phyloP scores from a whole-genome alignment of 1,284 basidiomycete genomes.

The Phylloporus sp. region DNA sequence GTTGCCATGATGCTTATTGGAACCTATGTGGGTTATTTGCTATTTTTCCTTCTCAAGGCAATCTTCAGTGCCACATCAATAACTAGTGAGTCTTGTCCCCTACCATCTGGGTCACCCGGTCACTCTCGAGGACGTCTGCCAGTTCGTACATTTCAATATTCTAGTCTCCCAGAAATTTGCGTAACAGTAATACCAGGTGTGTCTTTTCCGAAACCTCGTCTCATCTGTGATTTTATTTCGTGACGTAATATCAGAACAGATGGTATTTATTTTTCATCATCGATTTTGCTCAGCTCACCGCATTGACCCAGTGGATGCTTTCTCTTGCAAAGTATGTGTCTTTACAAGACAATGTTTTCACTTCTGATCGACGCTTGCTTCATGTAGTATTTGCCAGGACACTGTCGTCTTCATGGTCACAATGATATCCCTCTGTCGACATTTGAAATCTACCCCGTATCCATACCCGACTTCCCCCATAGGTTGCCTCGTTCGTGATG shows the following conservation, averaged over 20 bases:
- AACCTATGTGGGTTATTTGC: slow-evolving; percentile 13
- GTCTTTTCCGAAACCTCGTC: background rate
- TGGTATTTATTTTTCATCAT: background rate
- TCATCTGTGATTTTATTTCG: background rate
- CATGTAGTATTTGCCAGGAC: slow-evolving; percentile 5
- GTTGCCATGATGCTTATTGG: slow-evolving; percentile 6
- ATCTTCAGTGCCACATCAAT: background rate
- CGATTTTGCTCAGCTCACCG: no score
- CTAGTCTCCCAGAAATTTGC: slow-evolving; percentile 1
- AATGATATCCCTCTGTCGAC: slow-evolving; percentile 7
- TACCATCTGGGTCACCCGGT: background rate
- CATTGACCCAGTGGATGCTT: background rate
- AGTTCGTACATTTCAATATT: background rate
- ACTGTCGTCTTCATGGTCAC: background rate
- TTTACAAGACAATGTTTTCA: background rate
- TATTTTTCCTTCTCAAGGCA: background rate
- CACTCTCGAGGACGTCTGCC: no score
- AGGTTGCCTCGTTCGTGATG: slow-evolving; percentile 6
- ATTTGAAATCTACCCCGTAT: slow-evolving; percentile 3
- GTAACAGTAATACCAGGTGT: background rate
- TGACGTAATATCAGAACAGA: background rate
- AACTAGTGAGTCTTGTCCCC: background rate
- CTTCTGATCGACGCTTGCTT: background rate
- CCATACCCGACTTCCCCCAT: slow-evolving; percentile 13
- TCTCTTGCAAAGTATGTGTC: background rate